Evolutionary conservation across 192 early-diverging fungal genomes (phyloP).

Genomic region (Linnemannia exigua): DNA sequence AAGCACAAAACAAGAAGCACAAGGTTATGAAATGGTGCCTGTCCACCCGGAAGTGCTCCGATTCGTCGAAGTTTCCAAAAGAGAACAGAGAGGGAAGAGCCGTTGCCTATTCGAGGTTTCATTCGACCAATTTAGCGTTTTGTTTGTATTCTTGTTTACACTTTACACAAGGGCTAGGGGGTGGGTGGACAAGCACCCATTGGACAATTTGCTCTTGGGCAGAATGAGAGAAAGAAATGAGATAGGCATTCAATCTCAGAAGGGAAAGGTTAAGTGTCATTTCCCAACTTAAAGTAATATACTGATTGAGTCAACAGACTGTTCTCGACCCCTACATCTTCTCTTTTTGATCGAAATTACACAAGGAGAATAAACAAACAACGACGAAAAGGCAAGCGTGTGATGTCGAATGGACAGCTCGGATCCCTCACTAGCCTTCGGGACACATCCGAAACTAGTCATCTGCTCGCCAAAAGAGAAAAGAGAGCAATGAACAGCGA

Average conservation of each 20-base stretch:
- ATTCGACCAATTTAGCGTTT: slow-evolving; percentile 9
- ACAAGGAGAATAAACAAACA: not conserved
- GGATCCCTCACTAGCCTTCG: not conserved
- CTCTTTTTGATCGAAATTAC: not conserved
- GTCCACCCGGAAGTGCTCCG: slow-evolving; percentile 4
- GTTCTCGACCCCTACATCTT: not conserved
- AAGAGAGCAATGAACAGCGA: not conserved
- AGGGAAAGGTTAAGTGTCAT: not conserved
- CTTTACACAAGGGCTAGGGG: not conserved
- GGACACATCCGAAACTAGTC: slow-evolving; percentile 5
- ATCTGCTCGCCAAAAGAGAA: not conserved
- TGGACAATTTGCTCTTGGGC: not conserved
- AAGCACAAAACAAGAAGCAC: not conserved
- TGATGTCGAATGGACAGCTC: slow-evolving; percentile 4
- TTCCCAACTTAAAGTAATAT: not conserved
- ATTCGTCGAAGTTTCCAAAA: not conserved
- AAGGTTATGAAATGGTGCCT: not conserved
- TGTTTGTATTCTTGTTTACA: not conserved
- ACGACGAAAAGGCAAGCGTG: not conserved
- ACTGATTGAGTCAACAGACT: not conserved
- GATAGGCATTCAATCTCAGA: not conserved
- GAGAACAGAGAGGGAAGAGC: not conserved
- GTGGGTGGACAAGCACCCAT: not conserved
- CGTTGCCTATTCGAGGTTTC: not conserved
- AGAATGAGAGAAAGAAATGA: not conserved